Evolutionary conservation across 495 filamentous ascomycete genomes (phyloP), one percentile per base, ranked within the genome.

Genomic region (Penicillium maclennaniae): DNA sequence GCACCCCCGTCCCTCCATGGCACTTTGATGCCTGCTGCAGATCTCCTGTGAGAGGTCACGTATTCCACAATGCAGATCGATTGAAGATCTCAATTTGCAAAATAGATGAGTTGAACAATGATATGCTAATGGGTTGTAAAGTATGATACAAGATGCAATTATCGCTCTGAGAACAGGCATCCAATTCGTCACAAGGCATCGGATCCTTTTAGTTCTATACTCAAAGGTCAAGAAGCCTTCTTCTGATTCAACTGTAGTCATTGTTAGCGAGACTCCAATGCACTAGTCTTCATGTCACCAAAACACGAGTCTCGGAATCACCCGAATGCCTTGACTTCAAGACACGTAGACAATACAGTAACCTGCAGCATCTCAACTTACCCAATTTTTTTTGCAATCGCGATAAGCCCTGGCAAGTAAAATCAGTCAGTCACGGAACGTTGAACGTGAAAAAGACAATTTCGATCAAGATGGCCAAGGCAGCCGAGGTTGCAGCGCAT

Each of bases 371-470:
- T 15, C 39, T 20, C 14, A 23, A 74, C 87, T 69, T 80, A 92
- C 89, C 91, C 91, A 96, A 74, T 86, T 77, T 74, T 92, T 91
- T 69, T 96, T 96, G 71, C 91, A 96, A 56, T 95, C 91, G 55
- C 91, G 83, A 70, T 96, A 96, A 49, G 91, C 91, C 69, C 91
- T 96, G 57, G 52, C 17, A 7, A 43, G 16, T 23, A 2, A 28
- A 23, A 20, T n/a, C 1, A 47, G 41, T 49, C 27, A 54, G 56
- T 43, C 16, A 46, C 16, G 37, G 17, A 47, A 45, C 15, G n/a
- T 8, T 15, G 36, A 27, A 16, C 15, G 15, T 9, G 20, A 21
- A 16, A 48, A 40, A 26, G 9, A 12, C 31, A 1, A 8, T 12
- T 16, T 6, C n/a, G 36, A 37, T 12, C 28, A 31, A 34, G 31